Percentiles rank a stretch among this genome's conserved stretches.
Conservation (phyloP, 768 basidiomycete genomes). For the Auricularia auricula-judae region DNA sequence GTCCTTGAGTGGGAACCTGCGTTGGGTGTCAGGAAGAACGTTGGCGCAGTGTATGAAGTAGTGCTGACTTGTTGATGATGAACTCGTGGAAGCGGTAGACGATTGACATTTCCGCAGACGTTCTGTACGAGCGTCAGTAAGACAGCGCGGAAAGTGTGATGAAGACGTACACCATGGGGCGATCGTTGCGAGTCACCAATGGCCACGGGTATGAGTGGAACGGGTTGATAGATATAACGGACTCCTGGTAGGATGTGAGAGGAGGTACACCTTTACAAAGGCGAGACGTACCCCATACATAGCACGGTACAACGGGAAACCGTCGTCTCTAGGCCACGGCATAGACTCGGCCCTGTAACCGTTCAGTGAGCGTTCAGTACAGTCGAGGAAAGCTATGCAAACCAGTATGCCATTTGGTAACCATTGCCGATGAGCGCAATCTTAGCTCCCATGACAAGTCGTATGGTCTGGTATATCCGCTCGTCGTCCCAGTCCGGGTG, state of each 20-base stretch:
- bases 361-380: not conserved
- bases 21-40: not conserved
- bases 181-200: not conserved
- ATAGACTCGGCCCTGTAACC: not conserved
- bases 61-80: not conserved
- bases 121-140: not conserved
- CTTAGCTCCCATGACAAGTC: not conserved
- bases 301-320: not conserved
- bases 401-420: not conserved
- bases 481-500: not conserved
- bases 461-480: not conserved
- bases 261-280: not conserved
- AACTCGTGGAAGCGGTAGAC: slow-evolving; percentile 1
- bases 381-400: not conserved
- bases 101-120: not conserved
- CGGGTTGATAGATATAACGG: not conserved
- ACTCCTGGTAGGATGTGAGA: not conserved
- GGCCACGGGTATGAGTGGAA: not conserved
- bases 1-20: not conserved
- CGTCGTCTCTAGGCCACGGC: not conserved
- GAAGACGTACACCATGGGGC: not conserved
- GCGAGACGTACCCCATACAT: not conserved
- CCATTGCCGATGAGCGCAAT: not conserved
- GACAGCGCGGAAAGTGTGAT: not conserved
- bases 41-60: too few relatives aligned